Evolutionary conservation across 805 yeast species (phyloP).

Genomic region (Yamadazyma olivae): DNA sequence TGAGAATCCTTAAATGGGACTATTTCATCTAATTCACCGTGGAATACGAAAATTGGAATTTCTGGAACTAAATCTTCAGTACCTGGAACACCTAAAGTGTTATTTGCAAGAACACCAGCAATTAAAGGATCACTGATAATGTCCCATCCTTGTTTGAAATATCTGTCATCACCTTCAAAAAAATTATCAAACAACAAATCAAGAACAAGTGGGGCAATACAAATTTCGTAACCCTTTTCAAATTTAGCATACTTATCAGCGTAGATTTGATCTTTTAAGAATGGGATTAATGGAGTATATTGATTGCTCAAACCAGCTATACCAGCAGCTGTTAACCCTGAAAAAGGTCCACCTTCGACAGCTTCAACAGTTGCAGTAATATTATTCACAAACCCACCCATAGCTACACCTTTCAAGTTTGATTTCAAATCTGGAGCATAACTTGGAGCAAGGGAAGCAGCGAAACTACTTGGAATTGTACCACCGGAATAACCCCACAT

Average conservation of each 20-base stretch:
- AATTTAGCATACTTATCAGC: slow-evolving; percentile 7
- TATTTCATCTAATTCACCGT: slow-evolving; percentile 17
- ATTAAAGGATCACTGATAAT: slow-evolving; percentile 12
- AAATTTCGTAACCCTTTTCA: slow-evolving; percentile 1
- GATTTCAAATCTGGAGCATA: slow-evolving; percentile 30
- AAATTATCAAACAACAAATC: slow-evolving; percentile 5
- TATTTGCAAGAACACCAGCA: slow-evolving; percentile 12
- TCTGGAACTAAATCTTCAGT: slow-evolving; percentile 13
- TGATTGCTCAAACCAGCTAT: slow-evolving; percentile 26
- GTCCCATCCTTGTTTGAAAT: slow-evolving; percentile 12
- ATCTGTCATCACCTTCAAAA: slow-evolving; percentile 5
- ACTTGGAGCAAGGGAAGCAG: slow-evolving; percentile 28
- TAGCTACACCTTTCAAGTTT: slow-evolving; percentile 25
- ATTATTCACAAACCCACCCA: slow-evolving; percentile 34
- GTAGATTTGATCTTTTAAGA: slow-evolving; percentile 3
- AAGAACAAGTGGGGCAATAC: slow-evolving; percentile 2
- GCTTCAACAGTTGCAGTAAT: slow-evolving; percentile 21
- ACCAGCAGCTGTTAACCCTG: slow-evolving; percentile 27
- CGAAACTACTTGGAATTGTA: slow-evolving; percentile 34
- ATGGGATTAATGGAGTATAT: slow-evolving; percentile 19
- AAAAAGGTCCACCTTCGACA: slow-evolving; percentile 20
- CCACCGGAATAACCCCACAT: slow-evolving; percentile 41
- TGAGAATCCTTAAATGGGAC: slow-evolving; percentile 15
- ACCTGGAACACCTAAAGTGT: slow-evolving; percentile 17
- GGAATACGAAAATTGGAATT: slow-evolving; percentile 19